A percentile compares a stretch with the other conserved stretches of the same genome.
These are phyloP conservation scores for Perilla frutescens DNA, from an alignment of 257 asterid species.

Conservation along the genomic window DNA sequence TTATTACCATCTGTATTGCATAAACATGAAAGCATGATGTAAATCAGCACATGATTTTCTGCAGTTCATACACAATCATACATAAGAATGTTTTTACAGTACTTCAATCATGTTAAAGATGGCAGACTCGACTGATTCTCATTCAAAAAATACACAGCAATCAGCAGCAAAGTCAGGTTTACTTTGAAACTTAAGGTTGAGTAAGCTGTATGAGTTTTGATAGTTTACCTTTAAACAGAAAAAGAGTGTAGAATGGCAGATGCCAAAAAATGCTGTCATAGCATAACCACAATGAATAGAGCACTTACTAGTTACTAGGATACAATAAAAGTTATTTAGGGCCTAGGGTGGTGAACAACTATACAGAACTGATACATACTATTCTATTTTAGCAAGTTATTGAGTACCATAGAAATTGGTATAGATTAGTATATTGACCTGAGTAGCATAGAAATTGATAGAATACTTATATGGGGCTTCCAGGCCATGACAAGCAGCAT, in stretches of 20 bases:
- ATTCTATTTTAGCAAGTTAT: constrained; percentile 25
- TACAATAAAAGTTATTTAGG: constrained; percentile 14
- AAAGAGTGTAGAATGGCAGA: constrained; percentile 17
- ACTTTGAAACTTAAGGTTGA: constrained; percentile 14
- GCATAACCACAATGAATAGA: constrained; percentile 15
- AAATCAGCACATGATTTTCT: constrained; percentile 1
- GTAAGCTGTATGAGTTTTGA: constrained; percentile 29
- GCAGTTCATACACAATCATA: constrained; percentile 21
- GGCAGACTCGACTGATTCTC: constrained; percentile 2
- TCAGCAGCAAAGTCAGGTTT: constrained; percentile 1
- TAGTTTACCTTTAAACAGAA: constrained; percentile 1
- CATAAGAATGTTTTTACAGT: constrained; percentile 15
- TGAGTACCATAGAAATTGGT: constrained; percentile 63
- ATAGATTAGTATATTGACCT: constrained; percentile 56
- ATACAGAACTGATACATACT: constrained; percentile 3
- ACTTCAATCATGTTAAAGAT: constrained; percentile 31
- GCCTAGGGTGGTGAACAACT: constrained; percentile 19
- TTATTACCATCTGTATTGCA: constrained; percentile 14
- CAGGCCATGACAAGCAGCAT: constrained; percentile 95
- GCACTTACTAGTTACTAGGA: constrained; percentile 31
- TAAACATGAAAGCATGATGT: constrained; percentile 20
- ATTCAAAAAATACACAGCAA: constrained; percentile 1
- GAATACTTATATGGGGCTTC: constrained; percentile 74
- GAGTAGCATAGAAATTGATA: constrained; percentile 75
- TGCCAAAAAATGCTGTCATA: constrained; percentile 18